Conservation (phyloP, 2,329 filamentous ascomycete genomes). For the Trichophyton equinum region DNA sequence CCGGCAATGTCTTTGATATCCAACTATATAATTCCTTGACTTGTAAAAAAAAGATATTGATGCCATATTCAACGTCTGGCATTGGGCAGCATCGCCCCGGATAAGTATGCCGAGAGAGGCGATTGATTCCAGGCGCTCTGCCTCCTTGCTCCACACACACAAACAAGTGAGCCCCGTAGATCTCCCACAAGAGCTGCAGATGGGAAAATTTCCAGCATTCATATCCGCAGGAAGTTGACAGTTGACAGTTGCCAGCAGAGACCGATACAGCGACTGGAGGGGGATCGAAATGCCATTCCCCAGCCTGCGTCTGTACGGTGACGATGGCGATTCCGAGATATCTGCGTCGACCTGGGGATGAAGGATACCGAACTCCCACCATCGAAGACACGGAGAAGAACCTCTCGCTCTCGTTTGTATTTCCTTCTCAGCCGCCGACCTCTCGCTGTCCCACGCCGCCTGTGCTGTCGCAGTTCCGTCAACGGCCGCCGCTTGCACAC, state of each 20-base stretch:
- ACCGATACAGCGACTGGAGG: not conserved
- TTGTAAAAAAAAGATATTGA: not conserved
- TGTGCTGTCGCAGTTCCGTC: slow-evolving; percentile 8
- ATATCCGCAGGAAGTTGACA: not conserved
- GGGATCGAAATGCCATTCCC: not conserved
- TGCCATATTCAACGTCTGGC: not conserved
- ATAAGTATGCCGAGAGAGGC: not conserved
- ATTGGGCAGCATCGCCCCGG: not conserved
- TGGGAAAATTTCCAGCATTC: not conserved
- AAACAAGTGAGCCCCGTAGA: not conserved
- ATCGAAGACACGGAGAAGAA: slow-evolving; percentile 31
- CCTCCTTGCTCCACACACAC: not conserved
- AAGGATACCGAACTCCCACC: slow-evolving; percentile 35
- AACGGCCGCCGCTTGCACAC: slow-evolving; percentile 1
- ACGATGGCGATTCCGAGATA: slow-evolving; percentile 19
- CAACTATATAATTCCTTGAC: not conserved
- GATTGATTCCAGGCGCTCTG: not conserved
- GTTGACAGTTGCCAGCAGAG: not conserved
- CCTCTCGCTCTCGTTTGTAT: slow-evolving; percentile 5
- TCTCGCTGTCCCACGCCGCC: slow-evolving; percentile 5
- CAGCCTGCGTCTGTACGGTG: not conserved
- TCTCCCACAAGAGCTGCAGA: not conserved
- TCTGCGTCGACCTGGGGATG: slow-evolving; percentile 28
- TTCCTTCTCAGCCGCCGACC: not conserved
- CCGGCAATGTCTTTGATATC: not conserved